phyloP scores from a whole-genome alignment of 768 basidiomycete genomes.

The Kwoniella heveanensis region DNA sequence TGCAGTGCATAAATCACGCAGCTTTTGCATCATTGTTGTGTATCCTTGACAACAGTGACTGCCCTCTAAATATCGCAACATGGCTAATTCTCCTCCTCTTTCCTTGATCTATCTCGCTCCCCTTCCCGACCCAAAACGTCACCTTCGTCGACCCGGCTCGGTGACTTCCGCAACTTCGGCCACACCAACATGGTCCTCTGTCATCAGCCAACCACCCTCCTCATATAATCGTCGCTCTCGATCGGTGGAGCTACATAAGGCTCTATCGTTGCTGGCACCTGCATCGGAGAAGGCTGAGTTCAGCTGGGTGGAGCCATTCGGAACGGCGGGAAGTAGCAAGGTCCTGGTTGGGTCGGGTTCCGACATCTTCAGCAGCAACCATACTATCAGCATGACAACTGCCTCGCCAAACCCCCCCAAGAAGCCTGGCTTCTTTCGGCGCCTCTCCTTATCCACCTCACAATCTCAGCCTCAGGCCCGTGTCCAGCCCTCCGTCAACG shows the following conservation, averaged over 20 bases:
- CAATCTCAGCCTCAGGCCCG: constrained; percentile 15
- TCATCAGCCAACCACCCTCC: constrained; percentile 4
- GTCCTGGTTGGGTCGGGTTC: too few species aligned
- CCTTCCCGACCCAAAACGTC: background rate
- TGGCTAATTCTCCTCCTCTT: constrained; percentile 14
- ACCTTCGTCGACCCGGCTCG: constrained; percentile 2
- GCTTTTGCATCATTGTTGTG: background rate
- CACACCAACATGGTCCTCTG: background rate
- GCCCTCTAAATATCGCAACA: background rate
- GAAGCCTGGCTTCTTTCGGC: constrained; percentile 29
- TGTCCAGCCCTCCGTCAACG: background rate
- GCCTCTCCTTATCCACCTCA: constrained; percentile 19
- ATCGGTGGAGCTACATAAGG: constrained; percentile 4
- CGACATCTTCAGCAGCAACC: too few species aligned
- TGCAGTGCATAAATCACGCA: background rate
- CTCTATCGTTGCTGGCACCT: background rate
- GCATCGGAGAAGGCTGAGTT: background rate
- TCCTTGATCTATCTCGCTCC: constrained; percentile 6
- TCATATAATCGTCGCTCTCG: constrained; percentile 1
- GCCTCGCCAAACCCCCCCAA: constrained; percentile 10
- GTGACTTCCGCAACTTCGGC: background rate
- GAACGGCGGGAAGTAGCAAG: background rate
- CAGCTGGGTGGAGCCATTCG: background rate
- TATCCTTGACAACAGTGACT: background rate
- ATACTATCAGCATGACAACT: constrained; percentile 1